phyloP scores from a whole-genome alignment of 1,284 basidiomycete species.

The Peniophora sp. region DNA sequence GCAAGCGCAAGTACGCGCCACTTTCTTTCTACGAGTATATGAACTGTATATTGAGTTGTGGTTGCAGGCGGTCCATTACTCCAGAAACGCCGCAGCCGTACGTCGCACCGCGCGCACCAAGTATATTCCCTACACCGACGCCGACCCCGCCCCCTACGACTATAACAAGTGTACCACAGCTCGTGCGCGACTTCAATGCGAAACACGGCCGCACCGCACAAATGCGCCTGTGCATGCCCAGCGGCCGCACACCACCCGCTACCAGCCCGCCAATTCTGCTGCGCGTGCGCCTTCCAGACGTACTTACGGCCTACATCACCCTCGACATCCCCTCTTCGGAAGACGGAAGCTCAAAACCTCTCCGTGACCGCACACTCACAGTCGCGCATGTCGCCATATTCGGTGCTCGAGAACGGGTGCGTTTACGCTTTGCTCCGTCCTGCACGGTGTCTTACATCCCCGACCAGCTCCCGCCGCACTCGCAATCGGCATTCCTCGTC shows the following conservation, averaged over 20 bases:
- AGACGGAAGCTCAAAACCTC: not conserved
- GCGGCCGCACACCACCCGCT: slow-evolving; percentile 2
- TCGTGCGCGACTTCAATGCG: slow-evolving; percentile 11
- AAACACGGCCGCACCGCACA: slow-evolving; percentile 6
- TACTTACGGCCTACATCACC: slow-evolving; percentile 10
- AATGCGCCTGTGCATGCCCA: slow-evolving; percentile 9
- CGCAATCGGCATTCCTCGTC: slow-evolving; percentile 56
- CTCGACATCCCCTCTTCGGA: slow-evolving; percentile 8
- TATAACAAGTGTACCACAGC: slow-evolving; percentile 6
- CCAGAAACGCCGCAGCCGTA: slow-evolving; percentile 13
- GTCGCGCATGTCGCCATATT: slow-evolving; percentile 57
- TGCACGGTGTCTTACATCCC: slow-evolving; percentile 1
- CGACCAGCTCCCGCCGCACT: slow-evolving; percentile 53
- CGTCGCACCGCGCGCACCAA: slow-evolving; percentile 6
- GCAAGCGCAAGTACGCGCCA: slow-evolving; percentile 7
- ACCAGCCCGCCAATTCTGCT: slow-evolving; percentile 8
- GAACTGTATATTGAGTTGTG: not conserved
- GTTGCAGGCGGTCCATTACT: slow-evolving; percentile 11
- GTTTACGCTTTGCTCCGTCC: slow-evolving; percentile 7
- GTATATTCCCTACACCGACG: slow-evolving; percentile 8
- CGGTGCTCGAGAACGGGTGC: slow-evolving; percentile 60
- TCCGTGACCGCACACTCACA: slow-evolving; percentile 21
- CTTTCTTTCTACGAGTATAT: not conserved
- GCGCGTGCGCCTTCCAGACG: slow-evolving; percentile 12
- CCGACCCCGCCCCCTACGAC: slow-evolving; percentile 3